phyloP scores from a whole-genome alignment of 2,329 filamentous ascomycete genomes.

The Didymella pinodella region DNA sequence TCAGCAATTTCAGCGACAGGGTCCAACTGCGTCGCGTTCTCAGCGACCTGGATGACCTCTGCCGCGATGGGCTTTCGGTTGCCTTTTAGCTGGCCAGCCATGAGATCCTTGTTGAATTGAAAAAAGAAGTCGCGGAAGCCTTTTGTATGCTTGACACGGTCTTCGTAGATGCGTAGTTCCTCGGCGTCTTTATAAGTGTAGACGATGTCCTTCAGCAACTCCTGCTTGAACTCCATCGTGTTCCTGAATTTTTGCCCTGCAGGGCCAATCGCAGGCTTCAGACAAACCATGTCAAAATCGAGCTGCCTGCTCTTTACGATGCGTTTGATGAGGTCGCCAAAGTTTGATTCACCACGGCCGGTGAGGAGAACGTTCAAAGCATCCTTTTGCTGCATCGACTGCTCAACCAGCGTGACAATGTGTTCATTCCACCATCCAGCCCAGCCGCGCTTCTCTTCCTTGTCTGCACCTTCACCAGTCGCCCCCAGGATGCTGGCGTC shows the following conservation, averaged over 20 bases:
- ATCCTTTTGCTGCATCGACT: slow-evolving; percentile 85
- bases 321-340: slow-evolving; percentile 79
- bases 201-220: slow-evolving; percentile 79
- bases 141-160: slow-evolving; percentile 72
- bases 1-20: slow-evolving; percentile 81
- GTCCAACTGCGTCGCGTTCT: slow-evolving; percentile 75
- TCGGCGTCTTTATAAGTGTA: slow-evolving; percentile 83
- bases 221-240: slow-evolving; percentile 93
- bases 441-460: slow-evolving; percentile 86
- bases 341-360: slow-evolving; percentile 79
- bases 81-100: slow-evolving; percentile 52
- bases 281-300: slow-evolving; percentile 84
- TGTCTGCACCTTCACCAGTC: slow-evolving; percentile 81
- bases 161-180: slow-evolving; percentile 78
- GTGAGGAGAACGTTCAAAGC: slow-evolving; percentile 87
- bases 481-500: slow-evolving; percentile 84
- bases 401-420: slow-evolving; percentile 77
- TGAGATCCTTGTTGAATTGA: slow-evolving; percentile 72
- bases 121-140: slow-evolving; percentile 86
- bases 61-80: slow-evolving; percentile 72
- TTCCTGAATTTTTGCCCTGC: slow-evolving; percentile 77
- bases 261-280: slow-evolving; percentile 87
- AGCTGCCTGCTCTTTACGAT: slow-evolving; percentile 81
- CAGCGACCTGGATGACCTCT: slow-evolving; percentile 86
- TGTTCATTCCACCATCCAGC: slow-evolving; percentile 96